These are phyloP conservation scores for Coemansia sp. DNA, from an alignment of 192 early-diverging fungal genomes.

Conservation along the genomic window DNA sequence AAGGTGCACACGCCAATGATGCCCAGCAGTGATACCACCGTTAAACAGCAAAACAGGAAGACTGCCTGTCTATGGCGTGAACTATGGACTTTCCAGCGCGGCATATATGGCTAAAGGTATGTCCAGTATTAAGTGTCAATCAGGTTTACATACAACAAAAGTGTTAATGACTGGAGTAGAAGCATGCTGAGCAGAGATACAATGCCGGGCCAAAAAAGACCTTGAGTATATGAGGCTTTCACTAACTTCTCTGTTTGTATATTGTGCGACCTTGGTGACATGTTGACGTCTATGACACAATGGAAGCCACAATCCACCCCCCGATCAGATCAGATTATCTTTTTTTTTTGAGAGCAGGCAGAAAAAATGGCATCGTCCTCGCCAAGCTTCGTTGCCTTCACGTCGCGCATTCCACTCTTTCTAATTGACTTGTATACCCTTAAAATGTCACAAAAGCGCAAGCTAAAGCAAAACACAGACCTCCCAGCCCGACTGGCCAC, in stretches of 20 bases:
- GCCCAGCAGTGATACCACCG: background rate
- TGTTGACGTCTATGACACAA: background rate
- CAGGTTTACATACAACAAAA: background rate
- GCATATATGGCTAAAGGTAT: background rate
- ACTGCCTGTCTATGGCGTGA: background rate
- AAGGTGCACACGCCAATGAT: background rate
- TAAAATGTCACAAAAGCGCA: conserved; percentile 42
- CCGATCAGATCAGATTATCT: background rate
- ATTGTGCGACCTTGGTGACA: background rate
- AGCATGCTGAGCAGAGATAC: background rate
- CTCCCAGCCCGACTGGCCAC: conserved; percentile 25
- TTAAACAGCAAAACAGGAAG: background rate
- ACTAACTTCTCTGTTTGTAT: background rate
- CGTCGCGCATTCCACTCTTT: background rate
- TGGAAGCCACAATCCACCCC: background rate
- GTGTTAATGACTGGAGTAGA: background rate
- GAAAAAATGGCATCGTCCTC: background rate
- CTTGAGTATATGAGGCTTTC: background rate
- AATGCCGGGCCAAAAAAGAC: background rate
- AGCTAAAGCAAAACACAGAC: conserved; percentile 34
- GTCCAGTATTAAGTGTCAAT: background rate
- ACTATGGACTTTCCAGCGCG: background rate
- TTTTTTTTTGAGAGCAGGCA: background rate
- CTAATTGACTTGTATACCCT: background rate
- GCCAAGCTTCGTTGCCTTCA: background rate